These are phyloP conservation scores for Begonia peltatifolia DNA, from an alignment of 306 rosid genomes.

Conservation along the genomic window DNA sequence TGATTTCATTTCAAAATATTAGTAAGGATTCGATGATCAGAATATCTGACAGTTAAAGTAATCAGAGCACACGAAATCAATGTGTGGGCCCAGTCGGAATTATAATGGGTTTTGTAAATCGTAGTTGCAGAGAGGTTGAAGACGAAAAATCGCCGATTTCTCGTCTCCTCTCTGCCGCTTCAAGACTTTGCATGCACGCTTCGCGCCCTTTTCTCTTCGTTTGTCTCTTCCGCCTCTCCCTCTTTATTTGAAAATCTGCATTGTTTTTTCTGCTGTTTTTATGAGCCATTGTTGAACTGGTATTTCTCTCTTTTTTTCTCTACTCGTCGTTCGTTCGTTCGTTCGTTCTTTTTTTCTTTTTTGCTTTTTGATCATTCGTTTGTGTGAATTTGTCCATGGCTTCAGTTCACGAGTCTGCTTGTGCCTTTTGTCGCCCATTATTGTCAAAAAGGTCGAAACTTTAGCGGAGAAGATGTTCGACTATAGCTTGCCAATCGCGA, in stretches of 20 bases:
- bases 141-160: neutral
- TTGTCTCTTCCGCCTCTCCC: neutral
- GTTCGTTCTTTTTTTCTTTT: too few relatives aligned
- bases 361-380: neutral
- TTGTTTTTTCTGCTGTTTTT: too few relatives aligned
- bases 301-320: neutral
- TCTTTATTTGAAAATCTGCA: neutral
- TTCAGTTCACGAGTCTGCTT: too few relatives aligned
- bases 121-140: too few relatives aligned
- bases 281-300: neutral
- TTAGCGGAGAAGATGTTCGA: constrained; percentile 1
- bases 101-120: too few relatives aligned
- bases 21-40: too few relatives aligned
- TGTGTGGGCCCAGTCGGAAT: too few relatives aligned
- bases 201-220: constrained; percentile 3
- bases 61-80: too few relatives aligned
- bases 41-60: too few relatives aligned
- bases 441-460: neutral
- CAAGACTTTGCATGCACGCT: constrained; percentile 1
- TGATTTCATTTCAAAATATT: too few relatives aligned
- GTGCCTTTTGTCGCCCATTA: neutral
- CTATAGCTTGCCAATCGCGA: constrained; percentile 4
- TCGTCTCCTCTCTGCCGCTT: neutral
- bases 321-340: too few relatives aligned
- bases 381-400: too few relatives aligned